phyloP scores from a whole-genome alignment of 2,329 filamentous ascomycete species.

The Aspergillus tubingensis region DNA sequence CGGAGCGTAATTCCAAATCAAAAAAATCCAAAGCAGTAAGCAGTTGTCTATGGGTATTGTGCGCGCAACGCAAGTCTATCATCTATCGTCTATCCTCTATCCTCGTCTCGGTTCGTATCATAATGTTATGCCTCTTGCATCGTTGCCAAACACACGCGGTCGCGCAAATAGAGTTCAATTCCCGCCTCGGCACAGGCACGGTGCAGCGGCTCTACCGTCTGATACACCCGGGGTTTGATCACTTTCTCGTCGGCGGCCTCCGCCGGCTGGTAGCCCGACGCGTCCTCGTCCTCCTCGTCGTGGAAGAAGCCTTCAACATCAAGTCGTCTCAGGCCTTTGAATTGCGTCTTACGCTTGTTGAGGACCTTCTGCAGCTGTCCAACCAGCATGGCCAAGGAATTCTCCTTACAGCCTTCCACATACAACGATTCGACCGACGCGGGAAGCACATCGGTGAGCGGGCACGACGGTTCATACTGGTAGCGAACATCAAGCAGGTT shows the following conservation, averaged over 20 bases:
- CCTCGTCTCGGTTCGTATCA: neutral
- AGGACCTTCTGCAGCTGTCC: slow-evolving; percentile 27
- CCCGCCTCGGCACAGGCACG: slow-evolving; percentile 23
- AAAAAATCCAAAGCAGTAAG: neutral
- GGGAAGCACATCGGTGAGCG: slow-evolving; percentile 28
- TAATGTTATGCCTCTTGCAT: slow-evolving; percentile 12
- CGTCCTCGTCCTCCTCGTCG: slow-evolving; percentile 26
- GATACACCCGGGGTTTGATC: slow-evolving; percentile 28
- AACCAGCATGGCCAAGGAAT: slow-evolving; percentile 27
- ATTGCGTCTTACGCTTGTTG: slow-evolving; percentile 19
- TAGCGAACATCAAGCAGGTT: slow-evolving; percentile 35
- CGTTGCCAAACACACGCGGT: slow-evolving; percentile 25
- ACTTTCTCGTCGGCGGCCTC: slow-evolving; percentile 10
- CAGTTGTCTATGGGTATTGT: neutral
- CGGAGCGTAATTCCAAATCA: neutral
- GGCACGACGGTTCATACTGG: slow-evolving; percentile 24
- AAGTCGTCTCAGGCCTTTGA: slow-evolving; percentile 21
- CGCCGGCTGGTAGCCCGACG: slow-evolving; percentile 16
- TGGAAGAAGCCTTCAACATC: slow-evolving; percentile 34
- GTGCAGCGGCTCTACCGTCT: slow-evolving; percentile 26
- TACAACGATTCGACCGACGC: slow-evolving; percentile 26
- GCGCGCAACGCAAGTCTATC: neutral
- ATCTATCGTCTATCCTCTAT: neutral
- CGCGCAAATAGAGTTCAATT: slow-evolving; percentile 27
- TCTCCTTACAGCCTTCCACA: slow-evolving; percentile 33